Percentiles rank a stretch among this genome's conserved stretches.
Evolutionary conservation across 805 yeast species (phyloP).

Genomic region (Ascoidea asiatica): DNA sequence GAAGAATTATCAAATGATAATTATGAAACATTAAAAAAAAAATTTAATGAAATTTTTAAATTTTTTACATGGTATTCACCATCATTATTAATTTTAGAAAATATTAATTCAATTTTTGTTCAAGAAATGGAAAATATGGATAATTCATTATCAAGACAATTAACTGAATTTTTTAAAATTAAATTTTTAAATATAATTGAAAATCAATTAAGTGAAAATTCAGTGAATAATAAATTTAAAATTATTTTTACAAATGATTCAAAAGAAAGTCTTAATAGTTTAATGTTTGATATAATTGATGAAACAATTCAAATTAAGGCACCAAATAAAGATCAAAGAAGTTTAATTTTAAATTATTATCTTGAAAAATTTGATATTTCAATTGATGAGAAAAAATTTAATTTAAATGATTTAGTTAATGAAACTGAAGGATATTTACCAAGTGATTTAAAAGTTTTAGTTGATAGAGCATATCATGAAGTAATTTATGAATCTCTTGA

Average conservation of each 20-base stretch:
- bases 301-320: constrained; percentile 45
- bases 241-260: constrained; percentile 51
- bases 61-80: constrained; percentile 58
- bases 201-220: background rate
- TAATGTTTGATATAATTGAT: constrained; percentile 51
- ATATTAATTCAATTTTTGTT: constrained; percentile 58
- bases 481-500: constrained; percentile 11
- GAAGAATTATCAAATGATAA: constrained; percentile 43
- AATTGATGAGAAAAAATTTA: constrained; percentile 26
- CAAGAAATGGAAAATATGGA: constrained; percentile 39
- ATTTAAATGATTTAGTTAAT: constrained; percentile 36
- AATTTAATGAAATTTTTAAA: constrained; percentile 31
- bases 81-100: constrained; percentile 60
- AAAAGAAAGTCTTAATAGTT: constrained; percentile 48
- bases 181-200: constrained; percentile 24
- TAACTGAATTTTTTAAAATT: constrained; percentile 46
- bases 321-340: constrained; percentile 55
- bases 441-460: constrained; percentile 57
- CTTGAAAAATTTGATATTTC: constrained; percentile 19
- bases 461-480: constrained; percentile 57
- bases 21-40: constrained; percentile 29
- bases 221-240: constrained; percentile 26
- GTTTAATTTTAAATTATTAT: constrained; percentile 29
- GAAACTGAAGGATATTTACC: constrained; percentile 90
- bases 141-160: constrained; percentile 51